phyloP scores from a whole-genome alignment of 2,329 filamentous ascomycete genomes.

The Hypocreales sp. region DNA sequence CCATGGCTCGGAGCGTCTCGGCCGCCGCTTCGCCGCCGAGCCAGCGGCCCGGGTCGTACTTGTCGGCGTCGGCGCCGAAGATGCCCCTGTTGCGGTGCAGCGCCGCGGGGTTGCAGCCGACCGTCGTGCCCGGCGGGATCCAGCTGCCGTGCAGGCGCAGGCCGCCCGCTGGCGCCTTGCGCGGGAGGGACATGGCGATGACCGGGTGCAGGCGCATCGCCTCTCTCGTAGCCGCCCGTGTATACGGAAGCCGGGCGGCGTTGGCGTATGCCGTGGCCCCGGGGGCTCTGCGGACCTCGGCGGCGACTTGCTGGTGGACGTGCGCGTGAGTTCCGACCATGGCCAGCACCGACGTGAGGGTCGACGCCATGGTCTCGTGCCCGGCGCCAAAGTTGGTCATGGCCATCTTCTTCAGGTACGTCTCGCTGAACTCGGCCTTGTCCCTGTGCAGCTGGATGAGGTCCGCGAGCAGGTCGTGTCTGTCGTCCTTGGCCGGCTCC shows the following conservation, averaged over 20 bases:
- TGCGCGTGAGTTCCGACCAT: conserved; percentile 25
- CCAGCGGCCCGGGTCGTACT: conserved; percentile 33
- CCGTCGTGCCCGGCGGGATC: conserved; percentile 28
- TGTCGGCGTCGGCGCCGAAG: conserved; percentile 28
- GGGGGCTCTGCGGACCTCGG: conserved; percentile 12
- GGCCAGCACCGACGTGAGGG: conserved; percentile 30
- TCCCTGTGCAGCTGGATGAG: conserved; percentile 28
- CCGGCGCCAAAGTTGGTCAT: conserved; percentile 40
- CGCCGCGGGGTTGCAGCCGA: conserved; percentile 33
- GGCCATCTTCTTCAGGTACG: conserved; percentile 33
- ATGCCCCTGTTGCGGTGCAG: conserved; percentile 33
- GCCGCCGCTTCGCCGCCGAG: conserved; percentile 13
- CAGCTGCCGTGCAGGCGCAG: conserved; percentile 21
- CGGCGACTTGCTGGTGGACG: conserved; percentile 16
- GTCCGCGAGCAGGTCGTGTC: conserved; percentile 27
- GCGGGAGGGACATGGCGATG: conserved; percentile 33
- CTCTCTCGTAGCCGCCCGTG: conserved; percentile 32
- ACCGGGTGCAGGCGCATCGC: conserved; percentile 34
- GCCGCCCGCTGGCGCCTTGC: conserved; percentile 22
- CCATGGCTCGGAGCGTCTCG: conserved; percentile 21
- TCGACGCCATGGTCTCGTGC: conserved; percentile 38
- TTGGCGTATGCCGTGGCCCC: conserved; percentile 8
- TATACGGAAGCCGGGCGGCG: conserved; percentile 14
- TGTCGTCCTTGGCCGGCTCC: conserved; percentile 14
- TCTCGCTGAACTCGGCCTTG: conserved; percentile 28